phyloP scores from a whole-genome alignment of 1,139 yeast genomes.

The Debaryomyces sp. region DNA sequence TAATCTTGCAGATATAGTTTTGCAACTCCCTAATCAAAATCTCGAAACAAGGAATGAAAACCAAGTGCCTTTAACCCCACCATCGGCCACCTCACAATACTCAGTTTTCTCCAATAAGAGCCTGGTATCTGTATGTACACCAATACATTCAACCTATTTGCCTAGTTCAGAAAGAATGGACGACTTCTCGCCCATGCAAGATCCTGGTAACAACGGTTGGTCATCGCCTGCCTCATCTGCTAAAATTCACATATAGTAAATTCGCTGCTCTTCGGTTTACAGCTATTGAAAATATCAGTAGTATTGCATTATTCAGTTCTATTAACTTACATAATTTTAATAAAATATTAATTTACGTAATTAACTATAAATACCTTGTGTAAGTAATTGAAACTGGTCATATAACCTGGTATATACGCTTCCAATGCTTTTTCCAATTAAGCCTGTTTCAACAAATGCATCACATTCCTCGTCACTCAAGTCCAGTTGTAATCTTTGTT shows the following conservation, averaged over 20 bases:
- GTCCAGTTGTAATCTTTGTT: constrained; percentile 80
- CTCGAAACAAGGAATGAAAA: constrained; percentile 9
- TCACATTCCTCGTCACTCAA: constrained; percentile 75
- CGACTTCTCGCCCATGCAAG: constrained; percentile 13
- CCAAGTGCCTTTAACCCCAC: constrained; percentile 41
- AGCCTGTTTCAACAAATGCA: constrained; percentile 68
- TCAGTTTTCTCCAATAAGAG: constrained; percentile 40
- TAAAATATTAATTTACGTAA: constrained; percentile 4
- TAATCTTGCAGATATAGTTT: constrained; percentile 28
- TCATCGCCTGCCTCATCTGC: constrained; percentile 14
- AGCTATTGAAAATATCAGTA: constrained; percentile 3
- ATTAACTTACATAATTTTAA: constrained; percentile 7
- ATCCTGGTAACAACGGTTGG: constrained; percentile 10
- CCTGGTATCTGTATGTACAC: constrained; percentile 30
- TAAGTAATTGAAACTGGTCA: constrained; percentile 90
- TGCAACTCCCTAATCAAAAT: constrained; percentile 27
- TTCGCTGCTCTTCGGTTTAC: background rate
- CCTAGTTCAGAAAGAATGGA: constrained; percentile 12
- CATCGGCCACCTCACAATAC: constrained; percentile 45
- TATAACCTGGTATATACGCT: constrained; percentile 87
- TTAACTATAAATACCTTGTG: constrained; percentile 88
- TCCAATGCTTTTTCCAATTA: constrained; percentile 83
- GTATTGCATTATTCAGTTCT: constrained; percentile 11
- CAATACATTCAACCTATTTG: constrained; percentile 21
- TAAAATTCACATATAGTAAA: constrained; percentile 9